Evolutionary conservation across 129 eudicot species (phyloP), one percentile per base, ranked within the genome.

Genomic region (Artemisia annua): DNA sequence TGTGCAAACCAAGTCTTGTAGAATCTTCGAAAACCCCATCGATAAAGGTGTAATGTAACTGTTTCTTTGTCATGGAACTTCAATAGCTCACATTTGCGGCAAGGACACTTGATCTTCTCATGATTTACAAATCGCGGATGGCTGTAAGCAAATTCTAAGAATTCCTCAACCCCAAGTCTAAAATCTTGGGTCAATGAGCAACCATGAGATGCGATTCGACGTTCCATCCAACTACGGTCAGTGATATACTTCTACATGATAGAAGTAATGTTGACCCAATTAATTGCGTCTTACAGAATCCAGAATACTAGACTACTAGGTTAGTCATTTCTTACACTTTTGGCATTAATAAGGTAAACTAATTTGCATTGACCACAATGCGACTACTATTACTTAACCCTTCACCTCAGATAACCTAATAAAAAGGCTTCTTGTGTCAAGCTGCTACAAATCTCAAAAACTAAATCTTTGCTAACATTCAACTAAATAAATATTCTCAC

Each of bases 71-170:
- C 64, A 2, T 20, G 63, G 63, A 58, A 15, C 14, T 58, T 20
- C 12, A 19, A 22, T 19, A 58, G 39, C 11, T 58, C 15, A 58
- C 64, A 58, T 32, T 17, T 19, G 14, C 5, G 7, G 18, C 64
- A 58, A 58, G 64, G 64, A 58, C 64, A 58, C 39, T 58, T 58
- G 22, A 58, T 58, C 35, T 6, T 17, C 35, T 32, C 64, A 8
- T 0, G 39, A 58, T 11, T 58, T 58, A 58, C 64, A 58, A 58
- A 58, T 58, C 11, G 64, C 6, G 64, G 64, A 22, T 58, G 16
- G 6, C 11, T 20, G 24, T 58, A 58, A 18, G 63, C 63, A 20
- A 58, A 58, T 18, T 58, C 39, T 32, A 58, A 7, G 22, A 22
- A 58, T 7, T 18, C 11, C 63, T 57, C 63, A 8, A 57, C 63